Conservation (phyloP, 805 yeast species). For the Metschnikowia peoriensis region DNA sequence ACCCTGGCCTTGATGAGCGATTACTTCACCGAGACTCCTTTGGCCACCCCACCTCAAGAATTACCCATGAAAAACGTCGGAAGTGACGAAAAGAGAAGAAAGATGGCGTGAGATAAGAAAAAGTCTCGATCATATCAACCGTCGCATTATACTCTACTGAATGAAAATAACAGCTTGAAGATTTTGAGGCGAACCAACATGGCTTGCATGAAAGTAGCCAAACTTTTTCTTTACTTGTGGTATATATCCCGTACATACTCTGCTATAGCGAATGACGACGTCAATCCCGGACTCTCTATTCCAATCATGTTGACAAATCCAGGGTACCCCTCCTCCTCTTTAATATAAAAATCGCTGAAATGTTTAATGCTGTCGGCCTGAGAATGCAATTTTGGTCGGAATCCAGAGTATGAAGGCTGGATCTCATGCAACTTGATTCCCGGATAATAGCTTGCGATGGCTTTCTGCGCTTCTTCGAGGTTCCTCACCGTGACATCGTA, state of each 20-base stretch:
- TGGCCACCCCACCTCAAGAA: slow-evolving; percentile 65
- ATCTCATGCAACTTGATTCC: slow-evolving; percentile 49
- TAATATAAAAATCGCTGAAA: slow-evolving; percentile 73
- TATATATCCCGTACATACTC: slow-evolving; percentile 53
- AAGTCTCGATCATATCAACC: slow-evolving; percentile 13
- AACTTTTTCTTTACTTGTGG: neutral
- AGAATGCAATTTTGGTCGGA: slow-evolving; percentile 71
- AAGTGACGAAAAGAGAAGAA: slow-evolving; percentile 17
- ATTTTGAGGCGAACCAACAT: neutral
- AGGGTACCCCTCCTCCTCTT: slow-evolving; percentile 57
- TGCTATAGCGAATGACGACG: slow-evolving; percentile 80
- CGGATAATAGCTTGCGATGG: slow-evolving; percentile 64
- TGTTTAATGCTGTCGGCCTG: slow-evolving; percentile 33
- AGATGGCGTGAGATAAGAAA: slow-evolving; percentile 7
- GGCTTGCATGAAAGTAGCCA: too few species aligned
- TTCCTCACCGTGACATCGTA: slow-evolving; percentile 49
- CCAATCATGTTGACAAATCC: slow-evolving; percentile 81
- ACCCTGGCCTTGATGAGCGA: slow-evolving; percentile 60
- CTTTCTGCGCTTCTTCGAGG: slow-evolving; percentile 52
- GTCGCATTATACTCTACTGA: neutral
- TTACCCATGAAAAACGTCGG: slow-evolving; percentile 51
- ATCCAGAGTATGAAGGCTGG: slow-evolving; percentile 73
- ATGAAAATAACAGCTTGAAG: slow-evolving; percentile 6
- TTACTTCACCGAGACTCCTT: slow-evolving; percentile 71
- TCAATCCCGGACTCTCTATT: slow-evolving; percentile 89